These are phyloP conservation scores for Rhodotorula sp. DNA, from an alignment of 1,284 basidiomycete species.

Conservation along the genomic window DNA sequence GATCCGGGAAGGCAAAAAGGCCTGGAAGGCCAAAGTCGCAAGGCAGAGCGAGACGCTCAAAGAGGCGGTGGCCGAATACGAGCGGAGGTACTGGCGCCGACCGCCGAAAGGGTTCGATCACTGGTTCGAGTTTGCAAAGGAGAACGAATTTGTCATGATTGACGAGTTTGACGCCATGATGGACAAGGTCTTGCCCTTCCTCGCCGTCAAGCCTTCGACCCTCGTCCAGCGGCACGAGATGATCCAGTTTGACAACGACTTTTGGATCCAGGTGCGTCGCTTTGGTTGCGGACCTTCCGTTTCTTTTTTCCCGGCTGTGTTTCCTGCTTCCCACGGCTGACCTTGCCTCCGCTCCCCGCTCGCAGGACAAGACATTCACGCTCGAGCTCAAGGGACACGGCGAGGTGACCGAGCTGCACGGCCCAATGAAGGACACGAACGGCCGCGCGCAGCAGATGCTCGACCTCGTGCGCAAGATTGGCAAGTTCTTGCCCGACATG, in stretches of 20 bases:
- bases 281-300: too few species aligned
- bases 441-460: conserved; percentile 30
- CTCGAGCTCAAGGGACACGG: conserved; percentile 16
- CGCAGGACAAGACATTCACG: conserved; percentile 35
- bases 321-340: neutral
- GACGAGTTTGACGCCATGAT: conserved; percentile 45
- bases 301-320: too few species aligned
- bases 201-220: conserved; percentile 29
- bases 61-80: conserved; percentile 42
- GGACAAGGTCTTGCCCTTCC: conserved; percentile 37
- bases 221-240: conserved; percentile 25
- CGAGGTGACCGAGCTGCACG: conserved; percentile 3
- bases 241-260: conserved; percentile 26
- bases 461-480: conserved; percentile 17
- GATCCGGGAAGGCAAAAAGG: conserved; percentile 18
- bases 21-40: conserved; percentile 29
- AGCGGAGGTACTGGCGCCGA: conserved; percentile 35
- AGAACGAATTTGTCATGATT: conserved; percentile 36
- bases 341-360: neutral
- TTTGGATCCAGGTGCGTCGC: conserved; percentile 29
- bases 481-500: conserved; percentile 32
- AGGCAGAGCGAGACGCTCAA: conserved; percentile 35
- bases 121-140: conserved; percentile 36
- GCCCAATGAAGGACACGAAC: conserved; percentile 28
- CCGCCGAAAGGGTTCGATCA: conserved; percentile 43